phyloP scores from a whole-genome alignment of 2,329 filamentous ascomycete genomes.

The Cladosporium colombiae region DNA sequence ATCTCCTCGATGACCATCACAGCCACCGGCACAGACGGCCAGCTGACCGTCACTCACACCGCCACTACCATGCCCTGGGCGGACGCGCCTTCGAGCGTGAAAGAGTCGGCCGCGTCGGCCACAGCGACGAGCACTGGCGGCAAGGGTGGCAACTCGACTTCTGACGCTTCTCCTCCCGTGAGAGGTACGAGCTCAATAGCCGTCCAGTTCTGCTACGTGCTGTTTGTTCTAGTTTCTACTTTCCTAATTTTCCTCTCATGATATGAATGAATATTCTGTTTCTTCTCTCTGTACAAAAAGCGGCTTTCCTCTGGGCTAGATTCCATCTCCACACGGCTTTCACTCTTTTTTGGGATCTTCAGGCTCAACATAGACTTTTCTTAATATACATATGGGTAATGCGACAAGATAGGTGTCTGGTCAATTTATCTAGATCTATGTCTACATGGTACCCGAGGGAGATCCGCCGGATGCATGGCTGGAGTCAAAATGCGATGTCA shows the following conservation, averaged over 20 bases:
- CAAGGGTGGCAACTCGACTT: not conserved
- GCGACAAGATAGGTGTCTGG: no score
- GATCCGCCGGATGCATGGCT: not conserved
- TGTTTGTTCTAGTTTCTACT: not conserved
- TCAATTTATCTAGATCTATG: not conserved
- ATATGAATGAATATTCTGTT: conserved; percentile 5
- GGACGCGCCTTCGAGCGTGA: conserved; percentile 10
- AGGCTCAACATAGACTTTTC: not conserved
- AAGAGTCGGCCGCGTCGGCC: not conserved
- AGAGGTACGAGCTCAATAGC: not conserved
- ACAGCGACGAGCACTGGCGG: not conserved
- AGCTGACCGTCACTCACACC: conserved; percentile 11
- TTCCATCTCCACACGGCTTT: not conserved
- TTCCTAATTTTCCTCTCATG: not conserved
- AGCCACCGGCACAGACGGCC: not conserved
- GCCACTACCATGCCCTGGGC: conserved; percentile 13
- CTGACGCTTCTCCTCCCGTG: not conserved
- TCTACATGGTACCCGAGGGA: not conserved
- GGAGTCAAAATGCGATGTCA: not conserved
- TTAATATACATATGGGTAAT: not conserved
- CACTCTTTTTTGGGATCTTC: not conserved
- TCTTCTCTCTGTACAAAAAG: not conserved
- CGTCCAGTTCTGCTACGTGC: not conserved
- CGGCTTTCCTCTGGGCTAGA: no score
- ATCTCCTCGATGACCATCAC: conserved; percentile 3